Base-by-base conservation (phyloP, 208 protist species). In the Wallacemonas sp. region DNA sequence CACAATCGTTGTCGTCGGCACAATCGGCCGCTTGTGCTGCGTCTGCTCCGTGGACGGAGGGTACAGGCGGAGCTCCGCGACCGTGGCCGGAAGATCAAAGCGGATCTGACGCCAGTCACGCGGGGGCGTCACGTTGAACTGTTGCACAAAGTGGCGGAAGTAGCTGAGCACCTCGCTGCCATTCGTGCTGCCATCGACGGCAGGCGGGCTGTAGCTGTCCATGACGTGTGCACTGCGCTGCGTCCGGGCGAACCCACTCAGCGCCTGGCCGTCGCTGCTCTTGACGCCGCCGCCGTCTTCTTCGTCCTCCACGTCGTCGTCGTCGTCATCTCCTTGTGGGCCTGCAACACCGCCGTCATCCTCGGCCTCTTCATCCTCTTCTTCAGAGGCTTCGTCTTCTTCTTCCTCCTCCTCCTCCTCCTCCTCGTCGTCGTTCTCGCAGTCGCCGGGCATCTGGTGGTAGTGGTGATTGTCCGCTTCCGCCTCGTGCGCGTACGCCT, bases 61-160 rank as follows among this genome's bases (percentile, higher is more conserved):
- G 41, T 81, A 84, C 2, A 95, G 74, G 0, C 77, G 76, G 52
- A 95, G 74, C 75, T 93, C 86, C 1, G 90, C 79, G 12, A 93
- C 82, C 29, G 83, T 87, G 1, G 72, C 67, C 11, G 90, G 90
- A n/a, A 95, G 70, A 32, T 87, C 85, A 29, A 78, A 81, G 16
- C 90, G 86, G 45, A 91, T 80, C 46, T 87, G 73, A 1, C 90
- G 77, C 87, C 90, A 95, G 42, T 72, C 65, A 57, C 69, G 65
- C n/a, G 87, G 87, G 1, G 87, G 81, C 33, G 82, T 79, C 16
- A 89, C 65, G 44, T 80, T 74, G 55, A 78, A 71, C 1, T 64
- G 36, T 11, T 77, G 44, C 14, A 95, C 72, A 55, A 88, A 74
- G 16, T 69, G 41, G 20, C 84, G 76, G 67, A 82, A 93, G 70